Conservation (phyloP, 345 rosid genomes). For the Erodium maritimum region DNA sequence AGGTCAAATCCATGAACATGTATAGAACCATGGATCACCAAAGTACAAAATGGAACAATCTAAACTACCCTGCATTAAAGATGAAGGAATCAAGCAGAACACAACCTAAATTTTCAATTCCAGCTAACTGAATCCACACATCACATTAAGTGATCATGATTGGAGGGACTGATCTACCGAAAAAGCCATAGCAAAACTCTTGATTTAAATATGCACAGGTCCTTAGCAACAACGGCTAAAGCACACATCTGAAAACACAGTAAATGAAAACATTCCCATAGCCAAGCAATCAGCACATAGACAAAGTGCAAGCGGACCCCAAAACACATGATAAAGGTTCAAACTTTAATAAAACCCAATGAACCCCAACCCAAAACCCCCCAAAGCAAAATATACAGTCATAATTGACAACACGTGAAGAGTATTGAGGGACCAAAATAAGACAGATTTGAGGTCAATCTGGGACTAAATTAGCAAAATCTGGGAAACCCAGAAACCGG, state of each 20-base stretch:
- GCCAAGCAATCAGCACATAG: neutral
- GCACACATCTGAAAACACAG: neutral
- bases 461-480: constrained; percentile 7
- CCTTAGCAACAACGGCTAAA: neutral
- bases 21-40: too few relatives aligned
- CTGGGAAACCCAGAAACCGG: constrained; percentile 12
- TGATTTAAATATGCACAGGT: too few relatives aligned
- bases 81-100: neutral
- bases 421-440: neutral
- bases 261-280: neutral
- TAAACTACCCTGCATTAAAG: neutral
- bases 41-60: too few relatives aligned
- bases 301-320: neutral
- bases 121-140: neutral
- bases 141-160: neutral
- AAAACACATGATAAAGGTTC: neutral
- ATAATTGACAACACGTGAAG: neutral
- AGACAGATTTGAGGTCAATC: neutral
- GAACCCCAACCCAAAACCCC: neutral
- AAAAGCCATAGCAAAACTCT: neutral
- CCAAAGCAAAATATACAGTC: neutral
- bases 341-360: neutral
- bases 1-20: too few relatives aligned
- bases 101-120: neutral
- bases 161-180: neutral